phyloP scores from a whole-genome alignment of 306 rosid genomes.

The Prosopis cineraria region DNA sequence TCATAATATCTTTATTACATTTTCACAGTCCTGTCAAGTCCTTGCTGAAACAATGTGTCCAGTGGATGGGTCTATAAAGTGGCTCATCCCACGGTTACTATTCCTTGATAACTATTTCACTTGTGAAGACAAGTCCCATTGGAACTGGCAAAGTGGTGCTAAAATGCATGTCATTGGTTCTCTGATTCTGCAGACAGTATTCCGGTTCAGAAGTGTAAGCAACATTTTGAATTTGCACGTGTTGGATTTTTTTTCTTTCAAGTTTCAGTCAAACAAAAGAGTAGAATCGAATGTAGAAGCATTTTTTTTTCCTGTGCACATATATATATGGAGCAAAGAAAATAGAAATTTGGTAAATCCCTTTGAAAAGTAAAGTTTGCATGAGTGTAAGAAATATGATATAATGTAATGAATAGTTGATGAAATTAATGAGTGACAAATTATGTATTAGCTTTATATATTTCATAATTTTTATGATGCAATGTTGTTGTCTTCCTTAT shows the following conservation, averaged over 20 bases:
- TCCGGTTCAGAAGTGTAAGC: conserved; percentile 47
- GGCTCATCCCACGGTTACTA: conserved; percentile 79
- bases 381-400: not conserved
- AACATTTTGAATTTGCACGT: conserved; percentile 30
- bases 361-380: not conserved
- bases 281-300: not conserved
- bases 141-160: conserved; percentile 71
- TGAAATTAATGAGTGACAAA: not conserved
- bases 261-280: not conserved
- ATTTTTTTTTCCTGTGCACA: not conserved
- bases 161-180: conserved; percentile 80
- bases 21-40: conserved; percentile 77
- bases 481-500: not conserved
- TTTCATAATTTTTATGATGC: not conserved
- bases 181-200: conserved; percentile 78
- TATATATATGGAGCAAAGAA: not conserved
- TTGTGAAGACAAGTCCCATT: conserved; percentile 63
- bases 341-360: not conserved
- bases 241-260: conserved; percentile 1
- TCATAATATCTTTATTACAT: conserved; percentile 20
- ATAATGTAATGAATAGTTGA: not conserved
- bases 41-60: conserved; percentile 70
- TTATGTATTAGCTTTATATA: not conserved
- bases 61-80: conserved; percentile 56
- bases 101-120: conserved; percentile 79